Conservation (phyloP, 1,139 yeast genomes). For the Blastobotrys ciferrii region DNA sequence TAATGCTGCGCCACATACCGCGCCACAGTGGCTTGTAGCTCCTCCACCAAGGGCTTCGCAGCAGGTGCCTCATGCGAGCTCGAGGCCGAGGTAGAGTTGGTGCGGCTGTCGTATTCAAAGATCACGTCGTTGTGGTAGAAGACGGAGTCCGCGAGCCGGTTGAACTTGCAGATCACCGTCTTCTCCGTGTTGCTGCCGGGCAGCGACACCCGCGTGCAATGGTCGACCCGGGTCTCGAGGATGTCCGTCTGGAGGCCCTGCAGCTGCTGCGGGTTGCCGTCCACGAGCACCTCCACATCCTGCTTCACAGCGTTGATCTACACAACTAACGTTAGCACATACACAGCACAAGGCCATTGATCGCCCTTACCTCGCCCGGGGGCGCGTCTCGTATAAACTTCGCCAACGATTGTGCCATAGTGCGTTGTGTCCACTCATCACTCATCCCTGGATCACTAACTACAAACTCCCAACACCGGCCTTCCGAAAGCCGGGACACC, state of each 20-base stretch:
- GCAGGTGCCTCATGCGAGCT: constrained; percentile 32
- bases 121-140: constrained; percentile 48
- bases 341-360: background rate
- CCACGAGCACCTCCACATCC: constrained; percentile 38
- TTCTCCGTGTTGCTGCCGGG: constrained; percentile 23
- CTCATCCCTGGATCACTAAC: background rate
- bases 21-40: constrained; percentile 9
- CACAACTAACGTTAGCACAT: no score
- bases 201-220: constrained; percentile 43
- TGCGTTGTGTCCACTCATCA: background rate
- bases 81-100: constrained; percentile 49
- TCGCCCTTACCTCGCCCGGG: constrained; percentile 46
- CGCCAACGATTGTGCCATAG: constrained; percentile 25
- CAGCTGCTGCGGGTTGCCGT: constrained; percentile 33
- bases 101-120: constrained; percentile 62
- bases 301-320: constrained; percentile 12
- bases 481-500: constrained; percentile 1
- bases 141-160: constrained; percentile 41
- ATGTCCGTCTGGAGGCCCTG: constrained; percentile 38
- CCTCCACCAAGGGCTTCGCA: constrained; percentile 17
- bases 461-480: background rate
- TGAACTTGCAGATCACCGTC: constrained; percentile 47
- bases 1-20: constrained; percentile 45
- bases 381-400: constrained; percentile 52
- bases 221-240: constrained; percentile 45